Conservation (phyloP, 345 rosid species). For the Gossypium ekmanianum region DNA sequence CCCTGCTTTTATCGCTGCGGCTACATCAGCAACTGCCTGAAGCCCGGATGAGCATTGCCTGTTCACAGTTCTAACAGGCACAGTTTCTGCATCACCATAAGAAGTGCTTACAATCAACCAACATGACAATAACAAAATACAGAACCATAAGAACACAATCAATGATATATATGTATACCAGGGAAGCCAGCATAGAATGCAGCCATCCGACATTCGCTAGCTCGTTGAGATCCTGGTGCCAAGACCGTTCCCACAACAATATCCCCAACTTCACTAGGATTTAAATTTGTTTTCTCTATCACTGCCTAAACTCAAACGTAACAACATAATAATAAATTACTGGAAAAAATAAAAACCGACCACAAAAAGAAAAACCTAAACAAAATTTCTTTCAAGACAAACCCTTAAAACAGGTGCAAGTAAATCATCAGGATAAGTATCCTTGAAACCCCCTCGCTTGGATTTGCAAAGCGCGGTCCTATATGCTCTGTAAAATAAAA, state of each 20-base stretch:
- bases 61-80: slow-evolving; percentile 84
- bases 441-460: slow-evolving; percentile 88
- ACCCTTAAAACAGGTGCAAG: slow-evolving; percentile 86
- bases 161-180: slow-evolving; percentile 33
- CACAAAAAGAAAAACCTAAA: neutral
- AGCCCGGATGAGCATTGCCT: slow-evolving; percentile 97
- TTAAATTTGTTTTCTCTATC: slow-evolving; percentile 69
- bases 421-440: slow-evolving; percentile 77
- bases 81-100: slow-evolving; percentile 51
- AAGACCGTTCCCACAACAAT: slow-evolving; percentile 92
- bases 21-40: slow-evolving; percentile 99
- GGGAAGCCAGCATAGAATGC: slow-evolving; percentile 97
- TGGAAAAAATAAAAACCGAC: slow-evolving; percentile 3
- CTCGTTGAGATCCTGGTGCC: slow-evolving; percentile 88
- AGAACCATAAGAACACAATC: neutral
- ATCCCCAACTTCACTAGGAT: slow-evolving; percentile 93
- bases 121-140: neutral
- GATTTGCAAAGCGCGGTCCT: slow-evolving; percentile 83
- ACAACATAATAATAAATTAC: neutral
- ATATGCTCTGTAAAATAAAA: slow-evolving; percentile 47
- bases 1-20: slow-evolving; percentile 93
- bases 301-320: slow-evolving; percentile 50
- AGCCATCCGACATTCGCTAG: slow-evolving; percentile 97
- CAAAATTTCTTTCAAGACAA: neutral
- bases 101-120: slow-evolving; percentile 1